Conservation (phyloP, 441 rosid species). For the Populus trichocarpa region DNA sequence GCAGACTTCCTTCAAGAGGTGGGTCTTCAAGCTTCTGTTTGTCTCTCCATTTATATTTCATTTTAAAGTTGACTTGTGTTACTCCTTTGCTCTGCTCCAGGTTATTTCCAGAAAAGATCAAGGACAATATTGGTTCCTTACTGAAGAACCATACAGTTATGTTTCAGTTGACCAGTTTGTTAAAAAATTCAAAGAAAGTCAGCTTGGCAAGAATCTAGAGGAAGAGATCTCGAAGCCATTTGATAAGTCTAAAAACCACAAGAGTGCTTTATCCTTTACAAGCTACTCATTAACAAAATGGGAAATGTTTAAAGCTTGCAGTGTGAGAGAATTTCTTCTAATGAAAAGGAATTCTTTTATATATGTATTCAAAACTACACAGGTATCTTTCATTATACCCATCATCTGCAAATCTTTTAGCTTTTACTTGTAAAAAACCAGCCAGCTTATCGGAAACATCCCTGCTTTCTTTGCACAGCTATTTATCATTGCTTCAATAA, state of each 20-base stretch:
- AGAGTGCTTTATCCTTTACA: conserved; percentile 34
- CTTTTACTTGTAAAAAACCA: neutral
- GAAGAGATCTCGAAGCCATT: conserved; percentile 34
- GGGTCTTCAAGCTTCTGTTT: neutral
- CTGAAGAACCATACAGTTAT: conserved; percentile 31
- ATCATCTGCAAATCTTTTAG: neutral
- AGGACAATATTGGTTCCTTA: conserved; percentile 52
- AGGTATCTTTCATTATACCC: conserved; percentile 23
- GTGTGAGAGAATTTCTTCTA: conserved; percentile 55
- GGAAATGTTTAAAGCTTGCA: conserved; percentile 56
- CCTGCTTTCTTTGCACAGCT: conserved; percentile 29
- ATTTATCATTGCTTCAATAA: conserved; percentile 31
- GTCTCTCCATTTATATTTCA: neutral
- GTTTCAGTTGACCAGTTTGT: conserved; percentile 35
- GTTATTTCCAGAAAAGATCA: conserved; percentile 65
- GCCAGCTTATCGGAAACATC: neutral
- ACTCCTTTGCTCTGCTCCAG: conserved; percentile 21
- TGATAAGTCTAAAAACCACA: conserved; percentile 37
- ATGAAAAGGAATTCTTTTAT: conserved; percentile 50
- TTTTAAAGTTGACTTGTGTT: neutral
- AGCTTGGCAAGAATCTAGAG: conserved; percentile 31
- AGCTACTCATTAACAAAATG: conserved; percentile 38
- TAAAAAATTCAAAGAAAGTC: conserved; percentile 31
- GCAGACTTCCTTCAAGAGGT: conserved; percentile 47
- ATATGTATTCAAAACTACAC: conserved; percentile 44